phyloP scores from a whole-genome alignment of 306 rosid species.

The Trifolium subterraneum region DNA sequence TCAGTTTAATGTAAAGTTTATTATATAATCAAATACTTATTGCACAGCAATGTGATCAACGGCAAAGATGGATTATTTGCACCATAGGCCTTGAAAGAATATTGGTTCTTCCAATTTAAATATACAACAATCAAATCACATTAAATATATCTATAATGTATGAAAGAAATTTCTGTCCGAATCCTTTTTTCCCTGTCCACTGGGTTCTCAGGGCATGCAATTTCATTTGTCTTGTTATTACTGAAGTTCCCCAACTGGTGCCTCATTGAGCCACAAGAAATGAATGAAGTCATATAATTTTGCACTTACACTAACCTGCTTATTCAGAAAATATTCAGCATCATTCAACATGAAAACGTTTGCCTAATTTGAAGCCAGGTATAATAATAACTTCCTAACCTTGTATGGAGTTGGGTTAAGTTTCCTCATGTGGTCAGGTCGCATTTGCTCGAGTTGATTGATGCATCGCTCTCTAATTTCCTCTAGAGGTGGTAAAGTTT shows the following conservation, averaged over 20 bases:
- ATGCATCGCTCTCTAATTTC: slow-evolving; percentile 85
- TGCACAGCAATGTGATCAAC: slow-evolving; percentile 13
- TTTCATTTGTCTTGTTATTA: slow-evolving; percentile 42
- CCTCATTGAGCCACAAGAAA: slow-evolving; percentile 96
- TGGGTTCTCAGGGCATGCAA: slow-evolving; percentile 29
- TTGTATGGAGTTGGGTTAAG: slow-evolving; percentile 97
- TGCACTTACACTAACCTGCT: slow-evolving; percentile 92
- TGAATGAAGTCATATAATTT: slow-evolving; percentile 89
- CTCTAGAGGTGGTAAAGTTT: slow-evolving; percentile 68
- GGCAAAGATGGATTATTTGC: slow-evolving; percentile 30
- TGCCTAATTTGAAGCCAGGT: slow-evolving; percentile 7
- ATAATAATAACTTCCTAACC: slow-evolving; percentile 49
- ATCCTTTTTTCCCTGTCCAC: slow-evolving; percentile 6
- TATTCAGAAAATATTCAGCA: slow-evolving; percentile 20
- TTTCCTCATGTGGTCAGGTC: slow-evolving; percentile 97
- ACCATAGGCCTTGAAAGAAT: slow-evolving; percentile 40
- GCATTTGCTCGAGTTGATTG: slow-evolving; percentile 84
- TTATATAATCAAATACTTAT: slow-evolving; percentile 9
- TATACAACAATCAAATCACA: slow-evolving; percentile 41
- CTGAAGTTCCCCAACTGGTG: slow-evolving; percentile 95
- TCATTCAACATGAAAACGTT: slow-evolving; percentile 16
- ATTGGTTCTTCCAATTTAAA: slow-evolving; percentile 34
- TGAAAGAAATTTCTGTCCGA: slow-evolving; percentile 16
- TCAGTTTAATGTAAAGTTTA: not conserved
- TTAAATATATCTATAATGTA: slow-evolving; percentile 34